Evolutionary conservation across 768 basidiomycete genomes (phyloP), one percentile per base, ranked within the genome.

Genomic region (Infundibulicybe gibba): DNA sequence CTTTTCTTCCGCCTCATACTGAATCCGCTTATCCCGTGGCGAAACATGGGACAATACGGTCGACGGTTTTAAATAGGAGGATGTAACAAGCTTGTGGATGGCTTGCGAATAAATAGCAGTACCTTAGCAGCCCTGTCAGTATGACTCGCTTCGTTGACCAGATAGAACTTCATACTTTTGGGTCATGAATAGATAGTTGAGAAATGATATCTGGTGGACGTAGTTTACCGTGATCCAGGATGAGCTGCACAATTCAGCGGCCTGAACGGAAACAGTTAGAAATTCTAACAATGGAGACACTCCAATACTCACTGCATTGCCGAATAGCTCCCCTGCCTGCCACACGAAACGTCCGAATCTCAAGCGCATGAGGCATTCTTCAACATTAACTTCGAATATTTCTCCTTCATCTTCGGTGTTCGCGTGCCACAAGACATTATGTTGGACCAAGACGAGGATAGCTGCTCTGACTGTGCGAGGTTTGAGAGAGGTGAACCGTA

Each of bases 381-480:
- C 80, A 12, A 81, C 68, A 57, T 93, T 92, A 52, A 95, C 71
- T 61, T 97, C 93, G 41, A 89, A 73, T 48, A 88, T 77, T 52
- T 87, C 87, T 5, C 79, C 81, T 35, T 82, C 85, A n/a, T 83
- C 81, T 8, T 83, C 83, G 5, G 76, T 76, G 33, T 77, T 76
- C 8, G 85, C 79, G 59, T 93, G 90, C 89, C 92, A 94, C 38
- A 94, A 72, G 38, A 97, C 65, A 64, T 97, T 94, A 61, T 97
- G 94, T 61, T 97, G 94, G 14, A 94, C 75, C 44, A 97, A 77
- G 39, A 86, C 78, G 39, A 97, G 70, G 15, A 94, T 68, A 15
- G 81, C 76, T 20, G 83, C 82, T 44, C 87, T 81, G 12, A 85
- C 77, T 1, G 75, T 81, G 19, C 84, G 80, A 9, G 82, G 76